Evolutionary conservation across 106 monocot species (phyloP).

Genomic region (Narthecium ossifragum): DNA sequence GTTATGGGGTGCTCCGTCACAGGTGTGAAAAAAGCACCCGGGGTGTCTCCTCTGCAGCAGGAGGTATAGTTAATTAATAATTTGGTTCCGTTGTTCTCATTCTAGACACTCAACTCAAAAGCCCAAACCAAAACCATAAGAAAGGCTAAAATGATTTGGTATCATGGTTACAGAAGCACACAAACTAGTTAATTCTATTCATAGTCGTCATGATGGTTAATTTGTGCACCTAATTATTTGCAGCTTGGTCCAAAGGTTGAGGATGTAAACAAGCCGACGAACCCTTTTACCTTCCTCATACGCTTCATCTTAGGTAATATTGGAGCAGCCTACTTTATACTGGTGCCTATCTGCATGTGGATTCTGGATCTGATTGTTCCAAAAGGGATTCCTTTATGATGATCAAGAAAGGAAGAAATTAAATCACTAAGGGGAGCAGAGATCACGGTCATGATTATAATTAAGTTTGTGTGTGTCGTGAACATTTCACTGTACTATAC

Average conservation of each 20-base stretch:
- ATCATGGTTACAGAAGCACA: too few relatives aligned
- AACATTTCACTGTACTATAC: too few relatives aligned
- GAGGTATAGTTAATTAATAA: too few relatives aligned
- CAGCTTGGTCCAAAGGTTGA: conserved; percentile 97
- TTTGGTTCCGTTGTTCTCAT: too few relatives aligned
- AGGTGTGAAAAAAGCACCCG: conserved; percentile 69
- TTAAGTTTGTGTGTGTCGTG: background rate
- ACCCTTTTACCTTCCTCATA: conserved; percentile 80
- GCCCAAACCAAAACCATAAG: too few relatives aligned
- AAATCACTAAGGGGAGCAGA: background rate
- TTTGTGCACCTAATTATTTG: too few relatives aligned
- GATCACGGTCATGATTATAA: background rate
- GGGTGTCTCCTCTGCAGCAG: conserved; percentile 86
- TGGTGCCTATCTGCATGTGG: conserved; percentile 99
- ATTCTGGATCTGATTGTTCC: conserved; percentile 91
- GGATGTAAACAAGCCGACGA: conserved; percentile 79
- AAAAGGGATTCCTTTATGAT: conserved; percentile 78
- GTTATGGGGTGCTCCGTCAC: conserved; percentile 98
- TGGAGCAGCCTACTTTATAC: conserved; percentile 64
- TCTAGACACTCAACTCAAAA: too few relatives aligned
- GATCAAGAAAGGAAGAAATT: background rate
- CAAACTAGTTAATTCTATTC: too few relatives aligned
- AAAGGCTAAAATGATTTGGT: too few relatives aligned
- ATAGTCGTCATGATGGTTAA: too few relatives aligned
- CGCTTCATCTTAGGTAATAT: conserved; percentile 82